Conservation (phyloP, 768 basidiomycete species). For the Boletus tylopilopsis region DNA sequence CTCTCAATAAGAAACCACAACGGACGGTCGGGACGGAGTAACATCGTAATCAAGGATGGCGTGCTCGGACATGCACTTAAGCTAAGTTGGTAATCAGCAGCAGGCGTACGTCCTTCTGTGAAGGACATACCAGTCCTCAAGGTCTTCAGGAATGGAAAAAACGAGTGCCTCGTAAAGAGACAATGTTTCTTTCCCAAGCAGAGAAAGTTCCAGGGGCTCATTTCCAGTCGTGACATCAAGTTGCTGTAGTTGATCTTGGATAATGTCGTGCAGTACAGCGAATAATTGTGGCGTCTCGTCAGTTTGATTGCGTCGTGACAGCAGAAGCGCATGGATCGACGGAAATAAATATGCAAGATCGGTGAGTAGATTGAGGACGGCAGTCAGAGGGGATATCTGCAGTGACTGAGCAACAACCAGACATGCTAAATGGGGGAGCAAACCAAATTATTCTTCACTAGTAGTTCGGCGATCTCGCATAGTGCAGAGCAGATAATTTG, state of each 20-base stretch:
- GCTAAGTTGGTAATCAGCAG: slow-evolving; percentile 24
- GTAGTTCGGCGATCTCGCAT: slow-evolving; percentile 36
- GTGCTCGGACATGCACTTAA: slow-evolving; percentile 38
- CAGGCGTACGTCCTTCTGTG: not conserved
- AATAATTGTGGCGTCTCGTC: slow-evolving; percentile 35
- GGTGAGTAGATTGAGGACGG: slow-evolving; percentile 51
- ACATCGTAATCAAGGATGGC: slow-evolving; percentile 39
- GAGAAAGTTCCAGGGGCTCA: slow-evolving; percentile 19
- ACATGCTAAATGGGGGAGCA: slow-evolving; percentile 16
- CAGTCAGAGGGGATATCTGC: slow-evolving; percentile 45
- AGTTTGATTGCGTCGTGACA: slow-evolving; percentile 28
- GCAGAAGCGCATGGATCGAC: slow-evolving; percentile 37
- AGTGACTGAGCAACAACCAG: slow-evolving; percentile 8
- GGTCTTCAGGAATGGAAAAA: slow-evolving; percentile 44
- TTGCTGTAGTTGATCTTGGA: slow-evolving; percentile 37
- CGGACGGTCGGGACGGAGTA: slow-evolving; percentile 53
- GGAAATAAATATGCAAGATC: slow-evolving; percentile 48
- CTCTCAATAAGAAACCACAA: slow-evolving; percentile 46
- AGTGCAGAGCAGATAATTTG: slow-evolving; percentile 34
- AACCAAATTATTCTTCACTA: slow-evolving; percentile 41
- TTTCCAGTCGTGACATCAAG: slow-evolving; percentile 30
- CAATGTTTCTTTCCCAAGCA: slow-evolving; percentile 41
- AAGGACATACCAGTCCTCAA: slow-evolving; percentile 32
- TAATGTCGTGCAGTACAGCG: slow-evolving; percentile 37
- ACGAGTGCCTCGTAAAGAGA: slow-evolving; percentile 53